Base-by-base conservation (phyloP, 768 basidiomycete genomes). In the Coprinellus micaceus region DNA sequence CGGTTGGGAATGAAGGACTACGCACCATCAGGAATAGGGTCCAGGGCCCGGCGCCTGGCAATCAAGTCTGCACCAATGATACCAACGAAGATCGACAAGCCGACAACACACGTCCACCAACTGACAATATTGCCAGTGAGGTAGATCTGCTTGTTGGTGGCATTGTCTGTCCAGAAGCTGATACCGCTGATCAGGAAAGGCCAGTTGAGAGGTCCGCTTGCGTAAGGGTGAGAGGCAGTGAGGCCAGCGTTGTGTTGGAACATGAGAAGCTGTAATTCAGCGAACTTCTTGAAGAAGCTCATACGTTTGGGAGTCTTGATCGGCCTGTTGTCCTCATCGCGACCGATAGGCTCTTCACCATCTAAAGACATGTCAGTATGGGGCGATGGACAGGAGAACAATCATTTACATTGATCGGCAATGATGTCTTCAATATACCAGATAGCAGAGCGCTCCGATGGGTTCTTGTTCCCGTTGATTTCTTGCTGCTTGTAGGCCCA, bases 401-500 rank as follows among this genome's bases (percentile, higher is more conserved):
- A 60, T 45, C 22, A 71, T 88, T 68, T 60, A 93, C 92, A 74
- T 54, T 85, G 87, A 60, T 85, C 86, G 33, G 76, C 71, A 12
- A 96, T 70, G 56, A 99, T 86, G 25, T 90, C 83, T 59, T 98
- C 88, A 15, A 89, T 86, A 69, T 82, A 92, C 97, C 97, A 99
- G 15, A 84, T 84, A 2, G 91, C 89, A 13, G 83, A 83, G 67
- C 84, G 87, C 54, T 97, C 97, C 7, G 77, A 69, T 4, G 88
- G 76, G 57, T 90, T 94, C 77, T 98, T 99, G 74, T 97, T 94
- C 0, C 97, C 97, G 64, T 99, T 99, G 60, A 99, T 83, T 67
- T 98, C 97, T 67, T 98, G 94, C 68, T 98, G 96, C 67, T 89
- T 90, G 79, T 88, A 94, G 2, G 88, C 97, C 97, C 97, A 98